These are phyloP conservation scores for Phaeosphaeria sp. DNA, from an alignment of 2,329 filamentous ascomycete species.

Conservation along the genomic window DNA sequence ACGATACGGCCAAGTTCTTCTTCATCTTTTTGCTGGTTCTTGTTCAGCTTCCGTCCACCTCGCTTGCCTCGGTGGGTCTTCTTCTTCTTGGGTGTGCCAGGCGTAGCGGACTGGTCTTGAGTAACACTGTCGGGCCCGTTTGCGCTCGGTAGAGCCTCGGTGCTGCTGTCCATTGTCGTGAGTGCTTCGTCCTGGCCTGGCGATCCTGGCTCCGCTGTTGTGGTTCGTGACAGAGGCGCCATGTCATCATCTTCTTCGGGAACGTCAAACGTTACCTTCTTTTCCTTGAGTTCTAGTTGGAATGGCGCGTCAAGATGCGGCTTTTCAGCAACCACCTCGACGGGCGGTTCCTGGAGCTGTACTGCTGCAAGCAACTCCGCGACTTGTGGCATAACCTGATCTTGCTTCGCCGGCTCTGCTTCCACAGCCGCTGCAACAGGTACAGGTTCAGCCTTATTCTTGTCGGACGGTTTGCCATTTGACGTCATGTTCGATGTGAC, in stretches of 20 bases:
- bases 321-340: conserved; percentile 6
- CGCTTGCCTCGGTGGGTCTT: conserved; percentile 58
- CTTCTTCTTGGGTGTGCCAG: conserved; percentile 53
- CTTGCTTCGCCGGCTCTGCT: conserved; percentile 5
- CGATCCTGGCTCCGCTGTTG: conserved; percentile 38
- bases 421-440: conserved; percentile 11
- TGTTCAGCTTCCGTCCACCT: conserved; percentile 55
- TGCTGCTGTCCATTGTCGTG: conserved; percentile 8
- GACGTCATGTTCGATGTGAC: conserved; percentile 1
- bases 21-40: conserved; percentile 46
- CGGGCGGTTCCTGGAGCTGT: conserved; percentile 5
- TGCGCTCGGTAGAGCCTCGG: conserved; percentile 10
- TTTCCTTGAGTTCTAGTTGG: conserved; percentile 33
- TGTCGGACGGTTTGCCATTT: conserved; percentile 17
- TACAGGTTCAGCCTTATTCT: conserved; percentile 7
- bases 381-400: conserved; percentile 3
- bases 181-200: conserved; percentile 18
- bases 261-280: conserved; percentile 42
- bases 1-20: conserved; percentile 48
- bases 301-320: conserved; percentile 7
- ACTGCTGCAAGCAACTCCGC: conserved; percentile 8
- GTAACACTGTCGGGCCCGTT: conserved; percentile 23
- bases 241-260: conserved; percentile 43
- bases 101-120: conserved; percentile 28
- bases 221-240: conserved; percentile 41